Conservation (phyloP, 108 stramenopile genomes). For the Aurantiochytrium sp. region DNA sequence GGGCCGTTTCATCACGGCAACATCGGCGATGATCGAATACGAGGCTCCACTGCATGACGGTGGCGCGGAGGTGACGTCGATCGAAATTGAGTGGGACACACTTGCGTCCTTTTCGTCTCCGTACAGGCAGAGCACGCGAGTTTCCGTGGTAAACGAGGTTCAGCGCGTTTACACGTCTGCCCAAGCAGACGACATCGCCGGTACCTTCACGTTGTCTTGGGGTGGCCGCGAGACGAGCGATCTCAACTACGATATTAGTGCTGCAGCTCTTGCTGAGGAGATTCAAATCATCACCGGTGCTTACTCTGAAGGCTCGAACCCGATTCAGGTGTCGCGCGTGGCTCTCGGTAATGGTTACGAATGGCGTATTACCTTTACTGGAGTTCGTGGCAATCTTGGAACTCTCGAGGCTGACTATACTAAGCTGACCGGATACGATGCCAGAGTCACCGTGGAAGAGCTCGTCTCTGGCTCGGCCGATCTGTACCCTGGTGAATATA, state of each 20-base stretch:
- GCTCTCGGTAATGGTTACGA: slow-evolving; percentile 59
- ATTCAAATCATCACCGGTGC: slow-evolving; percentile 33
- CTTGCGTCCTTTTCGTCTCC: slow-evolving; percentile 41
- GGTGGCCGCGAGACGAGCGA: slow-evolving; percentile 50
- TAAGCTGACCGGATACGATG: slow-evolving; percentile 57
- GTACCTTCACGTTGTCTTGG: slow-evolving; percentile 65
- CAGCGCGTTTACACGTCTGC: slow-evolving; percentile 57
- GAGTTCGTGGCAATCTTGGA: slow-evolving; percentile 62
- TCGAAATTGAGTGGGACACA: slow-evolving; percentile 66
- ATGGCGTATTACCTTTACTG: slow-evolving; percentile 63
- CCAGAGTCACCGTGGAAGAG: slow-evolving; percentile 49
- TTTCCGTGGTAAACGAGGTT: slow-evolving; percentile 59
- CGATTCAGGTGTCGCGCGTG: slow-evolving; percentile 41
- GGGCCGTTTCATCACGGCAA: slow-evolving; percentile 33
- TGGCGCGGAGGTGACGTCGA: slow-evolving; percentile 57
- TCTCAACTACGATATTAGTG: slow-evolving; percentile 40
- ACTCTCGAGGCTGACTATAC: slow-evolving; percentile 48
- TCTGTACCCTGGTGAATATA: slow-evolving; percentile 65
- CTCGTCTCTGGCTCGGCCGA: slow-evolving; percentile 54
- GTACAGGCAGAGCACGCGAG: slow-evolving; percentile 51
- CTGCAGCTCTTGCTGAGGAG: slow-evolving; percentile 41
- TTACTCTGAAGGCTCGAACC: slow-evolving; percentile 28
- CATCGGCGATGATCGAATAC: slow-evolving; percentile 39
- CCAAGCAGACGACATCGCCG: slow-evolving; percentile 42
- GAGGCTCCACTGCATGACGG: slow-evolving; percentile 56